Evolutionary conservation across 768 basidiomycete genomes (phyloP).

Genomic region (Suillus weaverae): DNA sequence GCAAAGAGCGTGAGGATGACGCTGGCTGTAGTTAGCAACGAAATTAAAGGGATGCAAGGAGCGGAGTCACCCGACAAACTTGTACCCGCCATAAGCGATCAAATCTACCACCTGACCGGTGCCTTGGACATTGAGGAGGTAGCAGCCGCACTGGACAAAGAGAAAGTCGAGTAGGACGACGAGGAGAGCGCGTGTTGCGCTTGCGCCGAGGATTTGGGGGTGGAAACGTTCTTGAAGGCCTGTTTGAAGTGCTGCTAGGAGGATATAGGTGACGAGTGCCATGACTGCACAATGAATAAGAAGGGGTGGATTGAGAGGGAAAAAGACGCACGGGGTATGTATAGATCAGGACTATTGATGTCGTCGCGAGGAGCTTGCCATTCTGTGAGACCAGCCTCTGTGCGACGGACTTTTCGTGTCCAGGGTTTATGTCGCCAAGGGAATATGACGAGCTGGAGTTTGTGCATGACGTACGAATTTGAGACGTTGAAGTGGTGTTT

Average conservation of each 20-base stretch:
- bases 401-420: slow-evolving; percentile 65
- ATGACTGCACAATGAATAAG: slow-evolving; percentile 57
- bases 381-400: slow-evolving; percentile 64
- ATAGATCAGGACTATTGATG: slow-evolving; percentile 93
- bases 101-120: slow-evolving; percentile 74
- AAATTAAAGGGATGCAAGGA: background rate
- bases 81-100: slow-evolving; percentile 93
- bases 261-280: slow-evolving; percentile 94
- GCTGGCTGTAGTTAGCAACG: slow-evolving; percentile 36
- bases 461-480: slow-evolving; percentile 91
- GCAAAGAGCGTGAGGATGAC: slow-evolving; percentile 82
- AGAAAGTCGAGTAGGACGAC: slow-evolving; percentile 88
- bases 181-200: slow-evolving; percentile 78
- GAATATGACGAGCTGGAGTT: slow-evolving; percentile 85
- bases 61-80: slow-evolving; percentile 84
- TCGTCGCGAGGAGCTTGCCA: slow-evolving; percentile 92
- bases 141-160: slow-evolving; percentile 89
- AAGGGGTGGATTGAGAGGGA: background rate
- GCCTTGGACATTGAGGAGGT: slow-evolving; percentile 85
- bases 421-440: slow-evolving; percentile 94
- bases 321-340: slow-evolving; percentile 76
- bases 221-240: slow-evolving; percentile 84
- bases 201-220: slow-evolving; percentile 85
- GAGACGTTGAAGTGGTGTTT: slow-evolving; percentile 96
- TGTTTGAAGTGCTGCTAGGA: slow-evolving; percentile 81